These are phyloP conservation scores for Meira miltonrushii DNA, from an alignment of 1,284 basidiomycete genomes.

Conservation along the genomic window DNA sequence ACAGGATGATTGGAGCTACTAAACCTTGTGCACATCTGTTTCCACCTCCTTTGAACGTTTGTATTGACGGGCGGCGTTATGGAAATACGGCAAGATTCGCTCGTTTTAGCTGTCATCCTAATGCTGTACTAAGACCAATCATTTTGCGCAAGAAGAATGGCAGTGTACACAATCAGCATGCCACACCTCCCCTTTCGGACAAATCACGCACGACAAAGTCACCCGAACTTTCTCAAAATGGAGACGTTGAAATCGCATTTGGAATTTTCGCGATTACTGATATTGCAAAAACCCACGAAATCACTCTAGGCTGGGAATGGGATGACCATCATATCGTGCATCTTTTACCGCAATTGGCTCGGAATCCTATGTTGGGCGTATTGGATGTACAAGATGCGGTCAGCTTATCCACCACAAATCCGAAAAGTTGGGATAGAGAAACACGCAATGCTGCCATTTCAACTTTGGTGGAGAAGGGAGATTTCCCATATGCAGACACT, in stretches of 20 bases:
- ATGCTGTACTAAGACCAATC: conserved; percentile 76
- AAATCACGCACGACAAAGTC: conserved; percentile 9
- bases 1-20: conserved; percentile 56
- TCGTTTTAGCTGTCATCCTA: conserved; percentile 79
- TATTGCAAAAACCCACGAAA: conserved; percentile 74
- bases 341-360: conserved; percentile 66
- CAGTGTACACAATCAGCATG: background rate
- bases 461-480: conserved; percentile 32
- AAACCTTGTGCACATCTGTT: conserved; percentile 72
- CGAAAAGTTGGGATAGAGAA: conserved; percentile 10
- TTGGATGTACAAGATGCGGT: background rate
- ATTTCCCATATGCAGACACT: conserved; percentile 47
- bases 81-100: conserved; percentile 72
- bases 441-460: conserved; percentile 28
- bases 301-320: conserved; percentile 93
- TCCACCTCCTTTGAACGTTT: conserved; percentile 72
- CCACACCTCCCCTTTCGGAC: background rate
- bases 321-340: conserved; percentile 86
- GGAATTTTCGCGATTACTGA: conserved; percentile 77
- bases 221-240: conserved; percentile 29
- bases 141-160: conserved; percentile 56
- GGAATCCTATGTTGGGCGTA: conserved; percentile 51
- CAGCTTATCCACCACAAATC: conserved; percentile 15
- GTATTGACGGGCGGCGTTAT: conserved; percentile 74
- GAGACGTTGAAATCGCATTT: conserved; percentile 63